Evolutionary conservation across 108 stramenopile species (phyloP), one percentile per base, ranked within the genome.

Genomic region (Mayamaea pseudoterrestris): DNA sequence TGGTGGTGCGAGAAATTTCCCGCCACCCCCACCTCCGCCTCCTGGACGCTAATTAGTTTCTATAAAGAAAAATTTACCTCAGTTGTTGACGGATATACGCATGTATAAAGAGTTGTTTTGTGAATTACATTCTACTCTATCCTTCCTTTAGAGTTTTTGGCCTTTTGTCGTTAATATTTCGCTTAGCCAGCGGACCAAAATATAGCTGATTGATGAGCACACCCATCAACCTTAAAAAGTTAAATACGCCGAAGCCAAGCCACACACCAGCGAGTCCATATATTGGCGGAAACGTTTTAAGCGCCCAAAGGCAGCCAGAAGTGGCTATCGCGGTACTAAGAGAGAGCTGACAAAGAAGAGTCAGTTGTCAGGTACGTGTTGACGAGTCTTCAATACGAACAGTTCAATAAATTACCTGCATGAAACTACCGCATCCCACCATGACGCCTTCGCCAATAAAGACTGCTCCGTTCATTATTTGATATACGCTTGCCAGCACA

Each of bases 181-280:
- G 47, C 20, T 40, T 51, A 18, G 78, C 50, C 35, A 88, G 43
- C 27, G 85, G 85, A 9, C 85, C 85, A 52, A 66, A 54, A 25
- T 35, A 47, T 14, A 56, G 65, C 60, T 87, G 90, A 60, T 92
- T 84, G 32, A 83, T 51, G 56, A 56, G 74, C 1, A 92, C 90
- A 21, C 90, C 83, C 6, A 61, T 58, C 12, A 92, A 41, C 27
- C 90, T 62, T 12, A 87, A 41, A 4, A 53, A 57, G 53, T 86
- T 87, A 65, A 84, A 87, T 7, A 92, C 78, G 1, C 79, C 84
- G 54, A 87, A 87, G n/a, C 77, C 73, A 53, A 86, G 65, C 85
- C 85, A 87, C 1, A 87, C 80, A 21, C 90, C 83, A 7, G 78
- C 71, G 5, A 87, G 49, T 2, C 83, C 83, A 59, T 63, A 65